Evolutionary conservation across 192 early-diverging fungal species (phyloP).

Genomic region (Coemansia sp.): DNA sequence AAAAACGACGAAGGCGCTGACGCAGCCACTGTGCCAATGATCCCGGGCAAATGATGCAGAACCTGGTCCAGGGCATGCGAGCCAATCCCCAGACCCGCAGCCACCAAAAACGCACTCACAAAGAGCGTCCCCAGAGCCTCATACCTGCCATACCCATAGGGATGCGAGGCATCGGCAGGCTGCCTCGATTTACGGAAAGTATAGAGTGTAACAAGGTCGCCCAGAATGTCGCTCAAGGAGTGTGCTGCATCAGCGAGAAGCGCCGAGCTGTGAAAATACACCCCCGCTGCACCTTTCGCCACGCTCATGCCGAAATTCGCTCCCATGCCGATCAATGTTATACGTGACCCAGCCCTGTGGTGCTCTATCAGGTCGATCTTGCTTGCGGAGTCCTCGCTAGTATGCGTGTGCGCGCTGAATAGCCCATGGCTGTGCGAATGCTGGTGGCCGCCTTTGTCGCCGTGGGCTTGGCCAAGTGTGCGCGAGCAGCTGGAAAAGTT

Average conservation of each 20-base stretch:
- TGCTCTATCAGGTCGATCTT: slow-evolving; percentile 49
- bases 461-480: background rate
- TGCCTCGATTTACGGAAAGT: slow-evolving; percentile 68
- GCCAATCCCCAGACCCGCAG: slow-evolving; percentile 66
- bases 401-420: slow-evolving; percentile 19
- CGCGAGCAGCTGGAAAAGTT: slow-evolving; percentile 38
- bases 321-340: slow-evolving; percentile 66
- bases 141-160: slow-evolving; percentile 69
- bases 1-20: slow-evolving; percentile 15
- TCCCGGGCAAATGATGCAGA: slow-evolving; percentile 29
- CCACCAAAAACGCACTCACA: slow-evolving; percentile 67
- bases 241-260: slow-evolving; percentile 79
- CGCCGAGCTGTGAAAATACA: slow-evolving; percentile 71
- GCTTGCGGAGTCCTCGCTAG: slow-evolving; percentile 18
- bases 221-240: slow-evolving; percentile 71
- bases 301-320: slow-evolving; percentile 62
- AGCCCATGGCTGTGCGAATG: slow-evolving; percentile 26
- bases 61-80: slow-evolving; percentile 62
- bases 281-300: slow-evolving; percentile 64
- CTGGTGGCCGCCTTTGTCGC: slow-evolving; percentile 1
- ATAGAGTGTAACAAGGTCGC: slow-evolving; percentile 79
- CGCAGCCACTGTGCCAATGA: background rate
- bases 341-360: slow-evolving; percentile 59
- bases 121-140: slow-evolving; percentile 64
- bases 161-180: slow-evolving; percentile 60